Evolutionary conservation across 2,329 filamentous ascomycete species (phyloP).

Genomic region (Sporothrix variecibatus): DNA sequence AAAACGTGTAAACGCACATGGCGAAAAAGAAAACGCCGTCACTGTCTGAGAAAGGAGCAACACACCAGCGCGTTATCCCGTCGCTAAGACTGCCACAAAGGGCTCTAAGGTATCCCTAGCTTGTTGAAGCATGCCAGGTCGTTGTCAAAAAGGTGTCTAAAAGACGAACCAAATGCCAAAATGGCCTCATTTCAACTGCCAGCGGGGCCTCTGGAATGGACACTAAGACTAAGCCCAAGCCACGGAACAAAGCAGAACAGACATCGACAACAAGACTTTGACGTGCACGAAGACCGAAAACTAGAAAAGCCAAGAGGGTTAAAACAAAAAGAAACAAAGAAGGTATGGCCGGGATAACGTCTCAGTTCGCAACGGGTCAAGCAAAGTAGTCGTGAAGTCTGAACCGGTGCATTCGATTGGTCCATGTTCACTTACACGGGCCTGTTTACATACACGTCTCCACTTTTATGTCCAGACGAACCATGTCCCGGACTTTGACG

Average conservation of each 20-base stretch:
- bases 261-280: not conserved
- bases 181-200: not conserved
- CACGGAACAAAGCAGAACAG: not conserved
- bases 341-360: not conserved
- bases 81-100: not conserved
- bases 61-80: not conserved
- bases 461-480: not conserved
- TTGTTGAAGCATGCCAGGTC: not conserved
- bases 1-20: not conserved
- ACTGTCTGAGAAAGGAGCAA: not conserved
- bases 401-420: not conserved
- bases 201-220: not conserved
- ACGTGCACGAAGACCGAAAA: not conserved
- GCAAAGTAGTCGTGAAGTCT: not conserved
- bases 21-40: not conserved
- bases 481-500: too few species aligned
- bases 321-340: not conserved
- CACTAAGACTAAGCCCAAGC: not conserved
- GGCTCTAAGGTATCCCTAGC: not conserved
- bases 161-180: not conserved
- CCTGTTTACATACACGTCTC: not conserved
- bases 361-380: not conserved
- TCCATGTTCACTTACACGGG: not conserved
- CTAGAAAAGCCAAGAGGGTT: not conserved
- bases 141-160: not conserved